Evolutionary conservation across 2,329 filamentous ascomycete genomes (phyloP).

Genomic region (Triangularia setosa): DNA sequence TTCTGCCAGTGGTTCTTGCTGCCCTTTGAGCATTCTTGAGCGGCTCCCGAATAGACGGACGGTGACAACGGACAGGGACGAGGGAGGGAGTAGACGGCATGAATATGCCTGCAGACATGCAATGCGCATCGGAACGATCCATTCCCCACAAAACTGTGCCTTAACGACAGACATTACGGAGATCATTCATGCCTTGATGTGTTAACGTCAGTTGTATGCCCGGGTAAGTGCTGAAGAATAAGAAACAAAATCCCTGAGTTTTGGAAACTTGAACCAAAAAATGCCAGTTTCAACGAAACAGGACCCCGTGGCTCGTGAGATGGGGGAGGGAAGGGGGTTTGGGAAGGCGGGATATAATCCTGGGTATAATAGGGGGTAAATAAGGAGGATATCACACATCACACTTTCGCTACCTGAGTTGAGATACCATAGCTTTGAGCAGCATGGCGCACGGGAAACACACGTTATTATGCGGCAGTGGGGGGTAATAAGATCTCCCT

Average conservation of each 20-base stretch:
- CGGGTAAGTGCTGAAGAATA: background rate
- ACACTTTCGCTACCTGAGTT: background rate
- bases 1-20: background rate
- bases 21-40: background rate
- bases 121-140: background rate
- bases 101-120: background rate
- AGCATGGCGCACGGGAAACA: background rate
- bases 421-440: background rate
- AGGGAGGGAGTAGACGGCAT: background rate
- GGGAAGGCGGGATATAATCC: background rate
- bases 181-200: constrained; percentile 1
- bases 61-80: background rate
- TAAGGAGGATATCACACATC: background rate
- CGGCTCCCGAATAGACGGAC: background rate
- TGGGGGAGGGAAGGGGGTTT: background rate
- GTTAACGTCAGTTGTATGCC: background rate
- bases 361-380: constrained; percentile 1
- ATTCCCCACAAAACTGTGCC: background rate
- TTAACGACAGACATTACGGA: background rate
- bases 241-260: background rate
- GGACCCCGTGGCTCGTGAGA: background rate
- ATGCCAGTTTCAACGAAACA: background rate
- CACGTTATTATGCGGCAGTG: background rate
- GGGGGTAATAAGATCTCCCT: background rate
- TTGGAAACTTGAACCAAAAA: background rate